Evolutionary conservation across 176 grass and related monocot genomes (phyloP), one percentile per base, ranked within the genome.

Genomic region (Olyra latifolia): DNA sequence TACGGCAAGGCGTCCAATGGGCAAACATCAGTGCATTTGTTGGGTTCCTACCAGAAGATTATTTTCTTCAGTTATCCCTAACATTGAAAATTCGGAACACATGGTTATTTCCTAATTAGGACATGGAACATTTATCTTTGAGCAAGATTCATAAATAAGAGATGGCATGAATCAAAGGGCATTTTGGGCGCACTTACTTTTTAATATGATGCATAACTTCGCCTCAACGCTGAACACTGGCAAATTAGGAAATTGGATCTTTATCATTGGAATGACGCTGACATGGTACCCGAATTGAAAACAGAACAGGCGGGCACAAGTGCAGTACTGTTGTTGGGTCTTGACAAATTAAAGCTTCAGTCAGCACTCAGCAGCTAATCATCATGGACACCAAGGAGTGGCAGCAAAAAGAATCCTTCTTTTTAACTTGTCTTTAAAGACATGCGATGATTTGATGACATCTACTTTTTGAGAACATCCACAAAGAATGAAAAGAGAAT

Each of bases 401-500:
- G 89, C 77, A 91, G 59, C 85, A 91, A 85, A 81, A 49, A 81
- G 89, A 84, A 91, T 88, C 89, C 78, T 71, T 88, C 81, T 84
- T 88, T 82, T 82, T 79, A 61, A 84, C 72, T 81, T 77, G 82
- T 81, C 85, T 82, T 84, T 81, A 81, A 87, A 88, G 85, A 88
- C 81, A 91, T 82, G 72, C 66, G 60, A 91, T 78, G 84, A 81
- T 77, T 74, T 78, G 76, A 72, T 88, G 72, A 70, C 80, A 80
- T 87, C 28, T 72, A 66, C 58, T 45, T 76, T 84, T 77, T 72
- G 13, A 87, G 58, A 85, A 82, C 85, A 75, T 81, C 72, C 85
- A 66, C 71, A 77, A 82, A 80, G 84, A 80, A 65, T 80, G 80
- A 83, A 87, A 91, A 81, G 81, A 81, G 71, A 72, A 76, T 44